Evolutionary conservation across 2,329 filamentous ascomycete genomes (phyloP), one percentile per base, ranked within the genome.

Genomic region (Verruconis gallopava): DNA sequence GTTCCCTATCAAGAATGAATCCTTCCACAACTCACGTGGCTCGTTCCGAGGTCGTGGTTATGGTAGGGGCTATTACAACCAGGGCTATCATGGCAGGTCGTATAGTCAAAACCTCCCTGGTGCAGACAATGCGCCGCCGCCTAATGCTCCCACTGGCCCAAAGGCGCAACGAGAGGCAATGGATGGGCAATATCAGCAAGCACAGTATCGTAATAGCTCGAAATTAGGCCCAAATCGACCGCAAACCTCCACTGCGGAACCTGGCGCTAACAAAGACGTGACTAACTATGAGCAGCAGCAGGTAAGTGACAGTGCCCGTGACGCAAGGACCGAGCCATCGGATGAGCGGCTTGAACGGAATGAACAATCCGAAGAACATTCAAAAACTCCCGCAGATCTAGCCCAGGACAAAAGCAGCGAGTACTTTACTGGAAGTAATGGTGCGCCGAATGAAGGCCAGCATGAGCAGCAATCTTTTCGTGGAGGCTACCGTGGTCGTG

Each of bases 11-110:
- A 73, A 70, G 68, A 70, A 73, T 69, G 71, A 75, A 59, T 72
- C 67, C 58, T 67, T 82, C 64, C 79, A 75, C 74, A 57, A 62
- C 51, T 84, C 84, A 79, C 81, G 85, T 68, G 25, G 25, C n/a
- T 30, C 25, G n/a, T 85, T 81, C 68, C 78, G 75, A 68, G 76
- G 77, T 38, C 28, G 40, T 21, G 40, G 40, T 63, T 77, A 76
- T 63, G 80, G 79, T 53, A n/a, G 34, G 11, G 48, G 59, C 53
- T 57, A 59, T 50, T 55, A 62, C 50, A 47, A 48, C 47, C 55
- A 50, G 50, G 57, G 56, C 46, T 55, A 53, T 48, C 61, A 60
- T 53, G 60, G 60, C 55, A 64, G 64, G 50, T 59, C 57, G 44
- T 56, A 60, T 38, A 59, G 55, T 49, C 52, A 54, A 6, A 5